Percentiles rank a stretch among this genome's conserved stretches.
Conservation (phyloP, 2,329 filamentous ascomycete genomes). For the Neofusicoccum umdonicola region DNA sequence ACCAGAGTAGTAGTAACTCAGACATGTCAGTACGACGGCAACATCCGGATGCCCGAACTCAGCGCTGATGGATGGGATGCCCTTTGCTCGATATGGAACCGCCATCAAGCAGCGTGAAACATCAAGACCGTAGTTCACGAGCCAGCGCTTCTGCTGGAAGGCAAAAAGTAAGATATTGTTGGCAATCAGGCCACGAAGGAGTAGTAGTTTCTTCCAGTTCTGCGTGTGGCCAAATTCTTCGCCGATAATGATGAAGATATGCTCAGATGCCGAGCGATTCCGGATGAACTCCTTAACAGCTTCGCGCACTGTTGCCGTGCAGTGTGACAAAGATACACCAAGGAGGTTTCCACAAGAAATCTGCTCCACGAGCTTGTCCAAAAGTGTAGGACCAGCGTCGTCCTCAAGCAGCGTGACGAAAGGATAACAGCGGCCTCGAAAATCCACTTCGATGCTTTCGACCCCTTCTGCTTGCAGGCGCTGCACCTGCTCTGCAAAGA, state of each 20-base stretch:
- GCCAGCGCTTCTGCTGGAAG: slow-evolving; percentile 59
- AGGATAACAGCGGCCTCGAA: slow-evolving; percentile 57
- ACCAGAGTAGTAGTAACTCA: slow-evolving; percentile 66
- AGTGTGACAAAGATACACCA: not conserved
- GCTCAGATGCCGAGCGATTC: slow-evolving; percentile 51
- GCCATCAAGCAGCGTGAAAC: slow-evolving; percentile 28
- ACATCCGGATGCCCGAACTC: slow-evolving; percentile 71
- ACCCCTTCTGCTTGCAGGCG: slow-evolving; percentile 63
- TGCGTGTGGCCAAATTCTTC: slow-evolving; percentile 28
- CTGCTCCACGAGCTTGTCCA: slow-evolving; percentile 57
- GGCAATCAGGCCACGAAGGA: slow-evolving; percentile 58
- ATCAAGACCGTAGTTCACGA: slow-evolving; percentile 63
- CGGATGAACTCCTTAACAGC: slow-evolving; percentile 52
- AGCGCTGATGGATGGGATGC: slow-evolving; percentile 58
- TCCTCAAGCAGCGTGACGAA: slow-evolving; percentile 29
- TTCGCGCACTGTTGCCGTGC: slow-evolving; percentile 37
- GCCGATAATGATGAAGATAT: slow-evolving; percentile 45
- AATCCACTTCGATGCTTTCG: slow-evolving; percentile 61
- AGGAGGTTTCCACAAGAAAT: slow-evolving; percentile 38
- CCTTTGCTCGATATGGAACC: slow-evolving; percentile 67
- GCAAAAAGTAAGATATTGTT: slow-evolving; percentile 54
- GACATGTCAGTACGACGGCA: slow-evolving; percentile 61
- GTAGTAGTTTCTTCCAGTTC: slow-evolving; percentile 36
- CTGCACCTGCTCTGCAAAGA: slow-evolving; percentile 44
- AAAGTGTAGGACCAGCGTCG: slow-evolving; percentile 33